Evolutionary conservation across 306 rosid genomes (phyloP), one percentile per base, ranked within the genome.

Genomic region (Gynostemma pentaphyllum): DNA sequence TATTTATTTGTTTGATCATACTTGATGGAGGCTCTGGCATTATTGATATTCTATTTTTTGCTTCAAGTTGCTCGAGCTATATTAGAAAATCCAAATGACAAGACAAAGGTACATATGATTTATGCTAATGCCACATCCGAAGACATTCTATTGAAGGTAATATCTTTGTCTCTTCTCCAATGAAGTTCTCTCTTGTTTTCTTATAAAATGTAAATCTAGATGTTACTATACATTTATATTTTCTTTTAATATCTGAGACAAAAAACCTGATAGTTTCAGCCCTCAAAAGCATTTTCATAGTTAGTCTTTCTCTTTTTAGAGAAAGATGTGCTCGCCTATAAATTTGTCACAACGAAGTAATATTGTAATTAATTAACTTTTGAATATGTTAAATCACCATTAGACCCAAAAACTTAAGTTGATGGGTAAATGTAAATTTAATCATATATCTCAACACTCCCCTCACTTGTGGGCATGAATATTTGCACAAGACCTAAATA

Each of bases 61-160:
- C 67, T 57, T 36, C 64, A 94, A 97, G 99, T 94, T 76, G 87
- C 99, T 51, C 76, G 97, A 68, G 96, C 97, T 22, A 88, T 94
- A 47, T 65, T 94, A 72, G 99, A 94, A 78, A 84, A 88, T 72
- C 95, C 97, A 23, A 69, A 69, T 26, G 99, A 94, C 90, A 81
- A 62, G 69, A 88, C 97, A 24, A 86, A 78, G 78, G 90, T 94
- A 62, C 95, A 94, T 72, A 94, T 94, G 80, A 86, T 94, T 73
- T 94, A 94, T 67, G 99, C 99, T 75, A 94, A 94, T 46, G 94
- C 88, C 53, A 75, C 94, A 21, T 64, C 52, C 5, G 97, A 88
- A 57, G 99, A 94, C 80, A 88, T 94, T 75, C 97, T 94, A 40
- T 57, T 94, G 66, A 94, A 83, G 99, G 99, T 88, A 75, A 73